Evolutionary conservation across 208 protist species (phyloP), one percentile per base, ranked within the genome.

Genomic region (Wallacemonas sp.): DNA sequence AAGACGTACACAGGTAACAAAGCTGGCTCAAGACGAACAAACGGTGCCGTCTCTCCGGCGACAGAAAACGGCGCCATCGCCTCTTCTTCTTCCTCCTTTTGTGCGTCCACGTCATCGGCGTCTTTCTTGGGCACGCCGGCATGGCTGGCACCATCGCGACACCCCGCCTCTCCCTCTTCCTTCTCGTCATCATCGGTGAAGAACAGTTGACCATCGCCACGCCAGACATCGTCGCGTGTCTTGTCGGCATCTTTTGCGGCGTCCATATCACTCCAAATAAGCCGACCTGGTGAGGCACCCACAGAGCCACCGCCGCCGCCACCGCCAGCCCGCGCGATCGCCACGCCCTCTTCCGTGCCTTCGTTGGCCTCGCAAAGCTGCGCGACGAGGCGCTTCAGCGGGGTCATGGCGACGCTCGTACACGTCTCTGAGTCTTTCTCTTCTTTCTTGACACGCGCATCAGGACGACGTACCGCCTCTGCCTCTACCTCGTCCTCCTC

Each of bases 1-100:
- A 91, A 88, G 55, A 91, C 67, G 66, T 87, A 91, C 1, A 91
- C 85, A 1, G 85, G 85, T 38, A 91, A 65, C 14, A 46, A 51
- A 21, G 85, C 75, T 0, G 81, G 66, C 36, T 63, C 34, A 0
- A 83, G 27, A 15, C 4, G 56, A 27, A 75, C 31, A 9, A 69
- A 55, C 9, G 71, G 55, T 14, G 24, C 34, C 24, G 38, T 19
- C 19, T 19, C n/a, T 2, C 47, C 24, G 17, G 56, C 34, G 26
- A 49, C 39, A 9, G 41, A 9, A 4, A 62, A 33, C 17, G 56
- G 34, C 11, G 56, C 51, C 3, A 45, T 6, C 24, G 19, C 3
- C 17, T 62, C 56, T 11, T 62, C 60, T 30, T 4, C 27, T 24
- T 28, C 58, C 58, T 9, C 0, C n/a, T n/a, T n/a, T n/a, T n/a